These are phyloP conservation scores for Capronia americana DNA, from an alignment of 2,329 filamentous ascomycete species.

Conservation along the genomic window DNA sequence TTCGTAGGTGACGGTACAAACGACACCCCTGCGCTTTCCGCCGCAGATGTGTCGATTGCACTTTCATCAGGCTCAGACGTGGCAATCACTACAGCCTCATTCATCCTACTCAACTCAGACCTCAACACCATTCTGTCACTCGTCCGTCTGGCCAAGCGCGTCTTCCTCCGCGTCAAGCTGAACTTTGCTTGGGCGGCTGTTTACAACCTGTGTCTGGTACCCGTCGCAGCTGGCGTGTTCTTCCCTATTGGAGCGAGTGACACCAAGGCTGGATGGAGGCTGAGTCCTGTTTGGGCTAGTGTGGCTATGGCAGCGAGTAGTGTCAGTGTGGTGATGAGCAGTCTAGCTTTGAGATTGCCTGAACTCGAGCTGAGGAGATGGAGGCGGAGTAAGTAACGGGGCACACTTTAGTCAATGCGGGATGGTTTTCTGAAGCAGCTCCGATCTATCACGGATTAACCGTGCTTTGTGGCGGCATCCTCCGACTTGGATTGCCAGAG, in stretches of 20 bases:
- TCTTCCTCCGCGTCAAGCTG: constrained; percentile 79
- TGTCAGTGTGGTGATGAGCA: constrained; percentile 85
- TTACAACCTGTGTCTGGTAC: constrained; percentile 80
- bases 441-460: not conserved
- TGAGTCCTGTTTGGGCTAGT: constrained; percentile 74
- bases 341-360: constrained; percentile 68
- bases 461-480: not conserved
- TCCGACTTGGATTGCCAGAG: not conserved
- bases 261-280: constrained; percentile 49
- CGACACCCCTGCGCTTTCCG: constrained; percentile 79
- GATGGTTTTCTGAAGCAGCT: not conserved
- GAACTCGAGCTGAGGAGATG: constrained; percentile 25
- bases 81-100: constrained; percentile 79
- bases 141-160: constrained; percentile 71
- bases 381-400: constrained; percentile 1
- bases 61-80: constrained; percentile 83
- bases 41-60: constrained; percentile 82
- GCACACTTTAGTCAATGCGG: not conserved
- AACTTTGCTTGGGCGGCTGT: constrained; percentile 87
- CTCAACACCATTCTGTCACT: constrained; percentile 75
- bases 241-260: constrained; percentile 62
- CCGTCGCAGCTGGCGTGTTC: constrained; percentile 79
- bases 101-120: constrained; percentile 77
- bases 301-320: constrained; percentile 92
- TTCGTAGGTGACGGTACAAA: constrained; percentile 91